A percentile compares a stretch with the other conserved stretches of the same genome.
phyloP scores from a whole-genome alignment of 2,329 filamentous ascomycete genomes.

The Botryotinia calthae region DNA sequence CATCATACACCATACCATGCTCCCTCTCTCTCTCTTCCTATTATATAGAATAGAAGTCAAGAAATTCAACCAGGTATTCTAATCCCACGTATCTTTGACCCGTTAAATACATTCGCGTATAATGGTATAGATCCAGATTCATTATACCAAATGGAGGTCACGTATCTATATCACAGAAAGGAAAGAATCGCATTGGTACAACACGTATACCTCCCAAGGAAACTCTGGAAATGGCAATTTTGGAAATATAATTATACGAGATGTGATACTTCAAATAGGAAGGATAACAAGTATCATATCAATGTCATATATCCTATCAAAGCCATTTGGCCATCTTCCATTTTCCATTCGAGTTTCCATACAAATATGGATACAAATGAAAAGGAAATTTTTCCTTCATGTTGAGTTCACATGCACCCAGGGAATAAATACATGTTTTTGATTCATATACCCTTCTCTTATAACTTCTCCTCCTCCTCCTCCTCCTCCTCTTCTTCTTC shows the following conservation, averaged over 20 bases:
- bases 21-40: too few relatives aligned
- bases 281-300: neutral
- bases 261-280: too few relatives aligned
- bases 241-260: neutral
- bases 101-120: neutral
- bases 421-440: too few relatives aligned
- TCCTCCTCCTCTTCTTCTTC: too few relatives aligned
- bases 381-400: fast-evolving
- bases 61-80: too few relatives aligned
- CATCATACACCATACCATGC: neutral
- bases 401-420: too few relatives aligned
- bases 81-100: neutral
- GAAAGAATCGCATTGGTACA: neutral
- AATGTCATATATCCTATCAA: neutral
- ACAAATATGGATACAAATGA: neutral
- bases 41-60: neutral
- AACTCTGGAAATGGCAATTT: neutral
- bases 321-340: neutral
- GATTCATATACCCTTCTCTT: too few relatives aligned
- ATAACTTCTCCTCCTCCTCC: too few relatives aligned
- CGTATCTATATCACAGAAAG: neutral
- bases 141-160: neutral
- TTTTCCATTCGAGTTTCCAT: neutral
- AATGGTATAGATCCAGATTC: neutral
- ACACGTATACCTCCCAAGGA: too few relatives aligned